Evolutionary conservation across 805 yeast genomes (phyloP).

Genomic region (Myxozyma mucilagina): DNA sequence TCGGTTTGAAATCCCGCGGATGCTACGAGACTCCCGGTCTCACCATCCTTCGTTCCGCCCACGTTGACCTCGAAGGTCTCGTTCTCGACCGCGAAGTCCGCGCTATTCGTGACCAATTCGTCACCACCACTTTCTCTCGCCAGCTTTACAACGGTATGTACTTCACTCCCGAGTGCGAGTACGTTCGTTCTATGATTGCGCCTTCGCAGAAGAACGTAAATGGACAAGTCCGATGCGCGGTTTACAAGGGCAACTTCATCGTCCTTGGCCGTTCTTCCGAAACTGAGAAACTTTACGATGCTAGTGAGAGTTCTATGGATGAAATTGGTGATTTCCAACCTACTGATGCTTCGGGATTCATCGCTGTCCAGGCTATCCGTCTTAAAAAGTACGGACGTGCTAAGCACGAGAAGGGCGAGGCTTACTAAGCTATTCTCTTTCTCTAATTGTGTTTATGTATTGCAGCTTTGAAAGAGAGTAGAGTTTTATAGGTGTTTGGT

Average conservation of each 20-base stretch:
- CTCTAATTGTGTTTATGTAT: no score
- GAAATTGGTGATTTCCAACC: conserved; percentile 98
- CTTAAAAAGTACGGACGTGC: conserved; percentile 97
- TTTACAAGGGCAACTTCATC: conserved; percentile 84
- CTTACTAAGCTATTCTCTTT: conserved; percentile 33
- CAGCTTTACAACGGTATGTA: conserved; percentile 95
- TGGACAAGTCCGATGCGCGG: conserved; percentile 91
- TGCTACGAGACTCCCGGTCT: conserved; percentile 99
- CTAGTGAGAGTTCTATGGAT: conserved; percentile 98
- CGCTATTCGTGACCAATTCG: conserved; percentile 93
- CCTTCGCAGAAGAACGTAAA: conserved; percentile 95
- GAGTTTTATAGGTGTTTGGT: neutral
- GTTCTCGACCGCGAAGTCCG: conserved; percentile 97
- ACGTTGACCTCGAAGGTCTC: conserved; percentile 94
- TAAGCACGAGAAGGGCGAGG: conserved; percentile 74
- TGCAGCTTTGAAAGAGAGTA: neutral
- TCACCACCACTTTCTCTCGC: conserved; percentile 87
- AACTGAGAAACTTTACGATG: conserved; percentile 95
- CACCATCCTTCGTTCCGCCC: conserved; percentile 89
- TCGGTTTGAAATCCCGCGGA: conserved; percentile 98
- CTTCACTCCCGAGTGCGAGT: conserved; percentile 98
- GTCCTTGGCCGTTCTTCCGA: conserved; percentile 92
- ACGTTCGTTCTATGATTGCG: conserved; percentile 85
- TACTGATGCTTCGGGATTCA: conserved; percentile 94
- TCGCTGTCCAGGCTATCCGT: conserved; percentile 97